Evolutionary conservation across 805 yeast genomes (phyloP).

Genomic region (Saturnispora mendoncae): DNA sequence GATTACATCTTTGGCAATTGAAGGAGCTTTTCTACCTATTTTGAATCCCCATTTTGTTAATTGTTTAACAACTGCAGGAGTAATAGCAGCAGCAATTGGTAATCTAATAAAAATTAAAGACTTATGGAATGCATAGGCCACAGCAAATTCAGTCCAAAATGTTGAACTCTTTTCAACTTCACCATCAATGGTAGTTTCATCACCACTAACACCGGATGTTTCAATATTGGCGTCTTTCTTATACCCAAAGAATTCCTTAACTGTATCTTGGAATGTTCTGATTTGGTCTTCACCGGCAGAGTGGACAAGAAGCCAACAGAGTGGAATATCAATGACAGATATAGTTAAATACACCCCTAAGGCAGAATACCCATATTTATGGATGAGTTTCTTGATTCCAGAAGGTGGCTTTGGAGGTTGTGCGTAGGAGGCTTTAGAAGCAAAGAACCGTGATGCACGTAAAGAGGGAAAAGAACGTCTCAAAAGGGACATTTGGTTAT

Average conservation of each 20-base stretch:
- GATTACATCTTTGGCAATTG: conserved; percentile 25
- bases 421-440: conserved; percentile 9
- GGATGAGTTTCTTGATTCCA: conserved; percentile 57
- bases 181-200: conserved; percentile 5
- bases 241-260: conserved; percentile 52
- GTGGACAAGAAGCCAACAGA: conserved; percentile 77
- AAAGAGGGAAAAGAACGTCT: conserved; percentile 8
- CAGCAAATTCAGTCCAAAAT: conserved; percentile 71
- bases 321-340: conserved; percentile 70
- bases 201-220: no score
- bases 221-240: conserved; percentile 12
- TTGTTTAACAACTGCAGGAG: conserved; percentile 64
- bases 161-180: conserved; percentile 26
- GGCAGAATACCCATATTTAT: conserved; percentile 88
- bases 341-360: conserved; percentile 73
- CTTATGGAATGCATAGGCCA: conserved; percentile 93
- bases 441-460: conserved; percentile 10
- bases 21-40: conserved; percentile 43
- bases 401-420: conserved; percentile 27
- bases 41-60: conserved; percentile 75
- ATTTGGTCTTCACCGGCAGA: conserved; percentile 80
- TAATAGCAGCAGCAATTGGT: conserved; percentile 86
- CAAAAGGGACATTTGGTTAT: conserved; percentile 3
- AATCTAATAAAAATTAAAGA: conserved; percentile 73
- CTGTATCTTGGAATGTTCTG: conserved; percentile 52